These are phyloP conservation scores for Hypholoma fasciculare DNA, from an alignment of 768 basidiomycete species.

Conservation along the genomic window DNA sequence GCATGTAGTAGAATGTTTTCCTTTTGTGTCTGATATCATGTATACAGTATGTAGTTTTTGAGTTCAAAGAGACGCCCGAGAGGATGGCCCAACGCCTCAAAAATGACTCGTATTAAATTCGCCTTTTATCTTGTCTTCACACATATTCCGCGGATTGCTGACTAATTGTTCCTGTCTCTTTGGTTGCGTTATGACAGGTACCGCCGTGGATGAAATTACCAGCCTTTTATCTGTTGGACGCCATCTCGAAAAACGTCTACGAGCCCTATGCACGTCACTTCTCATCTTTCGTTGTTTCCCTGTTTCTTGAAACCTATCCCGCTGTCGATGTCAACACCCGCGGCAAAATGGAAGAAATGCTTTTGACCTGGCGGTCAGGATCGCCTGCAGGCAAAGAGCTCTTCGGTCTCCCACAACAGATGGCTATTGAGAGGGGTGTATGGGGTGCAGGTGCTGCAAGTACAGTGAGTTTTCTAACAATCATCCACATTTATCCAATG, in stretches of 20 bases:
- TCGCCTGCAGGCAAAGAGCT: constrained; percentile 79
- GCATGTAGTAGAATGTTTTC: constrained; percentile 13
- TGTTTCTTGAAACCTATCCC: constrained; percentile 88
- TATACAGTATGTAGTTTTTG: constrained; percentile 24
- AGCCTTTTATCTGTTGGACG: constrained; percentile 92
- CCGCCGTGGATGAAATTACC: constrained; percentile 90
- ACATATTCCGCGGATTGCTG: constrained; percentile 59
- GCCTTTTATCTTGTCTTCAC: constrained; percentile 27
- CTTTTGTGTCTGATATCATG: constrained; percentile 28
- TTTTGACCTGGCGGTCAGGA: constrained; percentile 91
- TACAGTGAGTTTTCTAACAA: constrained; percentile 6
- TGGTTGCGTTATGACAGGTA: constrained; percentile 56
- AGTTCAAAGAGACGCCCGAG: constrained; percentile 37
- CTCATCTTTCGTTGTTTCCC: constrained; percentile 73
- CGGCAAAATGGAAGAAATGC: constrained; percentile 97
- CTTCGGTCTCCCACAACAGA: constrained; percentile 80
- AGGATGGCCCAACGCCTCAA: constrained; percentile 22
- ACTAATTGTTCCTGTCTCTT: constrained; percentile 58
- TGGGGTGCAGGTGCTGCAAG: constrained; percentile 61
- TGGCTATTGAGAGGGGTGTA: constrained; percentile 80
- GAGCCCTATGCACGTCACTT: constrained; percentile 91
- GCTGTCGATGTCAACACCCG: constrained; percentile 83
- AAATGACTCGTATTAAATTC: constrained; percentile 16
- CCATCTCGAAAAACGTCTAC: constrained; percentile 95
- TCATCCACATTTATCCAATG: neutral